Conservation (phyloP, 371 early-diverging fungal genomes). For the Choanephora cucurbitarum region DNA sequence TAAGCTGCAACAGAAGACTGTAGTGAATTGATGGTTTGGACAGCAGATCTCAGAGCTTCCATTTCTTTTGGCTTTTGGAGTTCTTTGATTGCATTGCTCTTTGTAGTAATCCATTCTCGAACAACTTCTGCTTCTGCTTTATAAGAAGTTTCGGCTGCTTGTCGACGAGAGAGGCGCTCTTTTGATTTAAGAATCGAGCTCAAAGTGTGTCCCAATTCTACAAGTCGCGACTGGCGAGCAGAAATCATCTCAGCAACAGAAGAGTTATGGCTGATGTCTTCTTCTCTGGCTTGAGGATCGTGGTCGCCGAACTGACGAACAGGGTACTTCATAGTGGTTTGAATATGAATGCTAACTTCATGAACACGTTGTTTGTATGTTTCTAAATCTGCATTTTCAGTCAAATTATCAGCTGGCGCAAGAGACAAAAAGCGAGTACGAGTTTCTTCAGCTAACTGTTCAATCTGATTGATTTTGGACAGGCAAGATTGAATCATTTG, state of each 20-base stretch:
- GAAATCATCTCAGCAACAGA: constrained; percentile 31
- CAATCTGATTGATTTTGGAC: constrained; percentile 4
- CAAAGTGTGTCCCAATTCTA: constrained; percentile 28
- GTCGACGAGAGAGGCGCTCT: constrained; percentile 34
- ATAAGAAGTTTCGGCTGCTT: constrained; percentile 38
- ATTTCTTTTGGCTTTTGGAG: constrained; percentile 3
- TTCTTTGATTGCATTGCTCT: background rate
- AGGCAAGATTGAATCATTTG: constrained; percentile 2
- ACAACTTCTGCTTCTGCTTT: constrained; percentile 32
- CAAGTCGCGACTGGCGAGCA: constrained; percentile 30
- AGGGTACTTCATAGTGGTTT: constrained; percentile 21
- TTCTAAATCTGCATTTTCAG: constrained; percentile 7
- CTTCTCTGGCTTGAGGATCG: constrained; percentile 16
- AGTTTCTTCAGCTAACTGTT: constrained; percentile 19
- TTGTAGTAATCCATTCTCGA: constrained; percentile 33
- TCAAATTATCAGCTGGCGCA: constrained; percentile 10
- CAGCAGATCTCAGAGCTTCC: constrained; percentile 2
- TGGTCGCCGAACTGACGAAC: constrained; percentile 20
- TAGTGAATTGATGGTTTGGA: background rate
- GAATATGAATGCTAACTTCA: constrained; percentile 6
- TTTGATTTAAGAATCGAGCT: constrained; percentile 31
- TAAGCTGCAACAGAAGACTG: constrained; percentile 15
- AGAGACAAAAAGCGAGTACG: constrained; percentile 17
- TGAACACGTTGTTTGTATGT: constrained; percentile 11
- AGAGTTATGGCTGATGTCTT: constrained; percentile 26